Conservation (phyloP, 1,284 basidiomycete genomes). For the Puccinia hordei region DNA sequence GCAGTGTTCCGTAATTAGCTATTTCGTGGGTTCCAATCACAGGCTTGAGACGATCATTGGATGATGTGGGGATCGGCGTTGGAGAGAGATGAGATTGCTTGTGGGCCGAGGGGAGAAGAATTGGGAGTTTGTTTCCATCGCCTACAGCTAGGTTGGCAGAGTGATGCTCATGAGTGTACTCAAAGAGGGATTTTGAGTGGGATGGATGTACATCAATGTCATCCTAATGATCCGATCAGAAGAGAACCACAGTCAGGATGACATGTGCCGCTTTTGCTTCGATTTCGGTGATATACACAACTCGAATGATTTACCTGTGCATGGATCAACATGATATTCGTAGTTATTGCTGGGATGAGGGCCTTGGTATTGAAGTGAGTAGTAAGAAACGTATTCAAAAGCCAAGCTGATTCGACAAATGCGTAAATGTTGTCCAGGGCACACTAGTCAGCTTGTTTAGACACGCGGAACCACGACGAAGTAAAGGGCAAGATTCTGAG, state of each 20-base stretch:
- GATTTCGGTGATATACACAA: too few species aligned
- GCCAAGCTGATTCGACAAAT: conserved; percentile 11
- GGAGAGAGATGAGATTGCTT: conserved; percentile 26
- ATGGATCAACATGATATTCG: conserved; percentile 39
- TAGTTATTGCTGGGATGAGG: conserved; percentile 4
- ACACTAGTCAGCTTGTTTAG: background rate
- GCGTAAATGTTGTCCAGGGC: background rate
- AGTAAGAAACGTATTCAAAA: conserved; percentile 15
- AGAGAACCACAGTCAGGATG: background rate
- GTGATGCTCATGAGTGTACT: conserved; percentile 20
- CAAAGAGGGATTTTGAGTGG: conserved; percentile 38
- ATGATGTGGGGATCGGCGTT: background rate
- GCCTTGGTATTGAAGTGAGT: conserved; percentile 47
- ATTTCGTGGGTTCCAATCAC: conserved; percentile 5
- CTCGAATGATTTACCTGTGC: conserved; percentile 21
- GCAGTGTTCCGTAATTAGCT: conserved; percentile 31
- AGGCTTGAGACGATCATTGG: background rate
- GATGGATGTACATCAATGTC: conserved; percentile 34
- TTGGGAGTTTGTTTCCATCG: background rate
- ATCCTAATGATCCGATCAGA: conserved; percentile 21
- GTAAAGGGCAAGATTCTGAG: background rate
- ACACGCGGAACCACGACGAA: background rate
- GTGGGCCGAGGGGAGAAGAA: conserved; percentile 5
- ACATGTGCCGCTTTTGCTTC: background rate
- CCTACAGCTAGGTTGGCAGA: background rate